Percentiles rank a stretch among this genome's conserved stretches.
These are phyloP conservation scores for Phytopythium kandeliae DNA, from an alignment of 352 stramenopile genomes.

Conservation along the genomic window DNA sequence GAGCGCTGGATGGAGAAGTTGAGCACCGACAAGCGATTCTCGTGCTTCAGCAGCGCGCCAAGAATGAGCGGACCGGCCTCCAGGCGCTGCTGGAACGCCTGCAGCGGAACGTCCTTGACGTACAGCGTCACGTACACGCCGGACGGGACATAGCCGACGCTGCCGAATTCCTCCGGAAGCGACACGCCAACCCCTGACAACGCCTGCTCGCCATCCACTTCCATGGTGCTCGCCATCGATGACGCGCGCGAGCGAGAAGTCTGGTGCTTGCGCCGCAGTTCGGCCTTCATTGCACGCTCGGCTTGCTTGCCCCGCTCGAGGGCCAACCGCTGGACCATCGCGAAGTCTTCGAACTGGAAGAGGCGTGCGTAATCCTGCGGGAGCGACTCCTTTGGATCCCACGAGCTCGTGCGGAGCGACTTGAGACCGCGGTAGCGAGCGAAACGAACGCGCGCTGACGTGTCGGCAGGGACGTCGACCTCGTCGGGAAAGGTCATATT, in stretches of 20 bases:
- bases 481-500: constrained; percentile 97
- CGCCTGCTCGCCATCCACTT: constrained; percentile 54
- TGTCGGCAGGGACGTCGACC: constrained; percentile 67
- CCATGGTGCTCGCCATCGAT: constrained; percentile 58
- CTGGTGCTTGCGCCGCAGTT: constrained; percentile 47
- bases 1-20: constrained; percentile 95
- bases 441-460: constrained; percentile 63
- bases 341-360: constrained; percentile 97
- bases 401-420: constrained; percentile 94
- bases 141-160: constrained; percentile 87
- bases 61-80: constrained; percentile 63
- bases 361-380: constrained; percentile 95
- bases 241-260: constrained; percentile 42
- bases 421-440: constrained; percentile 95
- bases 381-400: constrained; percentile 98
- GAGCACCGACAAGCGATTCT: constrained; percentile 97
- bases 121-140: constrained; percentile 92
- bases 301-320: constrained; percentile 76
- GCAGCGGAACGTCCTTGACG: constrained; percentile 60
- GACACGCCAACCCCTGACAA: constrained; percentile 14
- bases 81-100: constrained; percentile 47
- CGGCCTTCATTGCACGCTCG: constrained; percentile 62
- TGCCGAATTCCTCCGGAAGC: constrained; percentile 45
- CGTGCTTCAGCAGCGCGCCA: constrained; percentile 91
- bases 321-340: constrained; percentile 91